Evolutionary conservation across 192 early-diverging fungal species (phyloP).

Genomic region (Coemansia umbellata): DNA sequence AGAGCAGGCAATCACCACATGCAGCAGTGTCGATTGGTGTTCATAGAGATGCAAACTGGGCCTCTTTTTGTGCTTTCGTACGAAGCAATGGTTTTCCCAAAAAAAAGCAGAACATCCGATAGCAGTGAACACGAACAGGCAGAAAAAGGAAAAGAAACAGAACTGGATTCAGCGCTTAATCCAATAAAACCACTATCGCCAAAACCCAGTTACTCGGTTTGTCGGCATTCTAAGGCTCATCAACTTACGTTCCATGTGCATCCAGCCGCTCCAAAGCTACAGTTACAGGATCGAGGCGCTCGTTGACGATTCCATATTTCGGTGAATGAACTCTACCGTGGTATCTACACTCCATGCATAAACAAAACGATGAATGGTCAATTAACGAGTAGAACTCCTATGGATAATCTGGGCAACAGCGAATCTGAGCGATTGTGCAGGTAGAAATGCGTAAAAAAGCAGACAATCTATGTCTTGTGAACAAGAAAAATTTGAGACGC

Average conservation of each 20-base stretch:
- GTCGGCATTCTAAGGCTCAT: no score
- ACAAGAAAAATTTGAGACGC: not conserved
- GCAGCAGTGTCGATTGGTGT: not conserved
- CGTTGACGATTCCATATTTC: constrained; percentile 10
- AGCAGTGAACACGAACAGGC: no score
- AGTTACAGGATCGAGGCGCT: constrained; percentile 21
- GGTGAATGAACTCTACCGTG: constrained; percentile 26
- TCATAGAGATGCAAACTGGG: not conserved
- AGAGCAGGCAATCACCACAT: not conserved
- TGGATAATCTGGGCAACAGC: not conserved
- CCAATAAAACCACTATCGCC: no score
- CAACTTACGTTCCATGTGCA: constrained; percentile 40
- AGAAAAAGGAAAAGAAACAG: no score
- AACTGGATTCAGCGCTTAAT: no score
- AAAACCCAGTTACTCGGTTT: no score
- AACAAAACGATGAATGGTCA: not conserved
- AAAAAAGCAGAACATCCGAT: no score
- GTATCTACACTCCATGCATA: constrained; percentile 35
- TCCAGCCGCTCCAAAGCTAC: constrained; percentile 32
- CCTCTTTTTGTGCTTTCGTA: no score
- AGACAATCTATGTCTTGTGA: not conserved
- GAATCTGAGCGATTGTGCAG: no score
- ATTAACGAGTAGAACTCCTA: not conserved
- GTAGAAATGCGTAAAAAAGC: not conserved
- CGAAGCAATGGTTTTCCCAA: not conserved